Base-by-base conservation (phyloP, 2,329 filamentous ascomycete species). In the Tricladium varicosporioides region DNA sequence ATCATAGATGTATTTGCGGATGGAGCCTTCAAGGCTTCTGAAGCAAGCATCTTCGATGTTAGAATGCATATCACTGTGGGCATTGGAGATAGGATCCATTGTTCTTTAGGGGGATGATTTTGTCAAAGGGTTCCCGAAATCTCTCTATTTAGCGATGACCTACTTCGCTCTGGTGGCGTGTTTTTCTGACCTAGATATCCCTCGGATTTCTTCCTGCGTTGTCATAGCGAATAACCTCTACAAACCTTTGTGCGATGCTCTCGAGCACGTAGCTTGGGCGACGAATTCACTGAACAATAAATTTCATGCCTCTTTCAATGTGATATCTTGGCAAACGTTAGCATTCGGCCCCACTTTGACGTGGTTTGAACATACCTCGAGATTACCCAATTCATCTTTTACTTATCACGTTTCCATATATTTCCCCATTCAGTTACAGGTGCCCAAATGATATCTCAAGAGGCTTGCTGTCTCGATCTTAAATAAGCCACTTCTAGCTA, bases 141-240 rank as follows among this genome's bases (percentile, higher is more conserved):
- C 58, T 64, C 62, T 65, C 63, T 65, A 56, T 59, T 60, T 62
- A 27, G 59, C 61, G 31, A 62, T 63, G 57, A 50, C 47, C 45
- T 58, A 59, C 60, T 63, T 57, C 53, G 51, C 56, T 64, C 59
- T 59, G 61, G 59, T 59, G 62, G 66, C 53, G 49, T 67, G 63
- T 58, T 64, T 27, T 66, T 61, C 54, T 60, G 59, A 58, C 62
- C 54, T 67, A 69, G 67, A 68, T 69, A 68, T 69, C 64, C 66
- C 55, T 60, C 58, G 60, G 63, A 64, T 65, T 61, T 65, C 62
- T 60, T 63, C 61, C 59, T 63, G 58, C 60, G 61, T 69, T 67
- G 62, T 68, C 64, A 64, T 67, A 67, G 64, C 66, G 61, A 65
- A 64, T 65, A 64, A 60, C 59, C 60, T 60, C 51, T 62, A 50